Conservation (phyloP, 257 asterid genomes). For the Capsicum chinense region DNA sequence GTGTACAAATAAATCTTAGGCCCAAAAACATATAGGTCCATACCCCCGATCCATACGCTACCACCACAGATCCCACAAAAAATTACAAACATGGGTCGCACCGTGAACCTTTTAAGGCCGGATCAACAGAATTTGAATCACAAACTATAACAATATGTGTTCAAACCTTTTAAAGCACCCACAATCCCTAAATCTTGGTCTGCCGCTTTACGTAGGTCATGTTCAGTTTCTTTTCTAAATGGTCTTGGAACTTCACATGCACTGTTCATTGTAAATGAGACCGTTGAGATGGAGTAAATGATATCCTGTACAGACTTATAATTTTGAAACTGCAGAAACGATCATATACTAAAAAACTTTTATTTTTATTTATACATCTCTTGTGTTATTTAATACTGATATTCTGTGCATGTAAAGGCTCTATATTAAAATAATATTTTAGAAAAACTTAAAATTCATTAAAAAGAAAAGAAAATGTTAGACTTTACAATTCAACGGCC, state of each 20-base stretch:
- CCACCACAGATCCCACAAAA: too few relatives aligned
- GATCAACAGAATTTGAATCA: too few relatives aligned
- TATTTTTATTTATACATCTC: not conserved
- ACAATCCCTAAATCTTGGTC: too few relatives aligned
- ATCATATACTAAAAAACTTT: not conserved
- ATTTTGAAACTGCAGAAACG: not conserved
- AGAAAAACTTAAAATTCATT: not conserved
- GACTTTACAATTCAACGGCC: not conserved
- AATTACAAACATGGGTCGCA: too few relatives aligned
- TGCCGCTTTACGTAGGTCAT: too few relatives aligned
- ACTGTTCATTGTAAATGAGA: not conserved
- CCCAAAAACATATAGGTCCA: too few relatives aligned
- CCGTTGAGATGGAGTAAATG: constrained; percentile 19
- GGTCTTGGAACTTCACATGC: not conserved
- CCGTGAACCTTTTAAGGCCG: too few relatives aligned
- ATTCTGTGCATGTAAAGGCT: not conserved
- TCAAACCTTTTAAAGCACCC: too few relatives aligned
- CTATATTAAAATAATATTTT: not conserved
- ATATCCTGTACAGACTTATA: not conserved
- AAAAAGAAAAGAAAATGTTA: not conserved
- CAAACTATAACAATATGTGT: too few relatives aligned
- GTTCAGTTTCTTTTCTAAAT: not conserved
- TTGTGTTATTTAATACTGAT: not conserved
- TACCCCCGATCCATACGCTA: too few relatives aligned
- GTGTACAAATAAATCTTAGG: too few relatives aligned